Evolutionary conservation across 176 grass and related monocot species (phyloP), one percentile per base, ranked within the genome.

Genomic region (Hordeum marinum): DNA sequence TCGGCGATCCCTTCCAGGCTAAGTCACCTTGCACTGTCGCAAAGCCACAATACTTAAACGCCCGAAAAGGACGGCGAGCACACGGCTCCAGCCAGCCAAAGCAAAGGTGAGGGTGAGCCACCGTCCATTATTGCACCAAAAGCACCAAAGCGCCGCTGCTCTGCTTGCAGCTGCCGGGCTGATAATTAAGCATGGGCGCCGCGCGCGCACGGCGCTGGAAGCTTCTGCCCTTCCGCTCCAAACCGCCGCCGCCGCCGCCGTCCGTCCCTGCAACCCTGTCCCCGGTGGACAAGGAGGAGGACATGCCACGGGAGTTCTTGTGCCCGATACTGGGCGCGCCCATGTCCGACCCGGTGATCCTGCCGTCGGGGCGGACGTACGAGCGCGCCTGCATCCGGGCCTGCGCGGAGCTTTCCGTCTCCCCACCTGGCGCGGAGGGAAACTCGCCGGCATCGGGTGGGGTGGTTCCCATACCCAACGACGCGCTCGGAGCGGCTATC

Each of bases 401-500:
- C 42, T 74, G 71, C 25, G 71, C 25, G 7, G 71, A 74, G 42
- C 71, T 74, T 26, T 50, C 43, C 8, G 42, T 74, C 5, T 50
- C 71, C 50, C 71, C 42, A 9, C 1, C 71, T 31, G 71, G 71
- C 43, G 24, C 78, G 24, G 40, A 42, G 26, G 60, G 23, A 15
- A 9, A 74, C 42, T 45, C 74, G 29, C 50, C 63, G 0, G 10
- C 41, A 3, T 36, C n/a, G 36, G 40, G 2, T 21, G 83, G 15
- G 31, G 72, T 55, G 31, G 72, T 55, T 7, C 58, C 36, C 20
- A 91, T 97, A 85, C 91, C 94, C 63, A 97, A 97, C 81, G 84
- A 91, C 57, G 92, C 85, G 69, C 87, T 97, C 43, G 83, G 78
- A 45, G 75, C 82, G 14, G 85, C 91, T 34, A 90, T 97, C 64